Percentiles rank a stretch among this genome's conserved stretches.
Evolutionary conservation across 2,329 filamentous ascomycete species (phyloP).

Genomic region (Diplodia mutila): DNA sequence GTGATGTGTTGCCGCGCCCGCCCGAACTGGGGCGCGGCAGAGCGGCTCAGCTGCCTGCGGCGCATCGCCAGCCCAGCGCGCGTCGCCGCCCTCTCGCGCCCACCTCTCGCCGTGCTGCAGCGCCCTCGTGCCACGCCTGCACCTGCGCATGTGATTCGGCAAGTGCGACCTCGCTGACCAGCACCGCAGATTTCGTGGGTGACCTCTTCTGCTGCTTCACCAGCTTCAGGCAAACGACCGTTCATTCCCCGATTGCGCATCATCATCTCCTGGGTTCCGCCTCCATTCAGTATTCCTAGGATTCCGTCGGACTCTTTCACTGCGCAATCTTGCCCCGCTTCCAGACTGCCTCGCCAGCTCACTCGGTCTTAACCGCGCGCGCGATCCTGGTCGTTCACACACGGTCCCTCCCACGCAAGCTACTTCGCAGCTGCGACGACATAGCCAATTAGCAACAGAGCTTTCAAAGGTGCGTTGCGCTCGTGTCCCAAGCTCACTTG

Average conservation of each 20-base stretch:
- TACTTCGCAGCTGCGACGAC: conserved; percentile 2
- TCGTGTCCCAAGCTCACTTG: conserved; percentile 27
- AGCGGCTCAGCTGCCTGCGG: conserved; percentile 10
- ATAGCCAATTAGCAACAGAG: conserved; percentile 20
- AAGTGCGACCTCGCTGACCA: conserved; percentile 34
- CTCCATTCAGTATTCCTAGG: conserved; percentile 30
- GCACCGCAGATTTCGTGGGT: conserved; percentile 37
- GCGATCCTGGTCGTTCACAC: conserved; percentile 27
- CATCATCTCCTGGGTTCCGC: conserved; percentile 34
- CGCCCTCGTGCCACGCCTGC: conserved; percentile 35
- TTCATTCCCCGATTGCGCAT: conserved; percentile 39
- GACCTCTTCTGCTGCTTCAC: conserved; percentile 33
- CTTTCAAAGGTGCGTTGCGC: conserved; percentile 27
- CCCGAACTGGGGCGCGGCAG: not conserved
- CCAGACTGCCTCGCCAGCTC: conserved; percentile 25
- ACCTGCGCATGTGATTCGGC: conserved; percentile 37
- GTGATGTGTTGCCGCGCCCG: conserved; percentile 1
- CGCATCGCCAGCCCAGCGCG: conserved; percentile 20
- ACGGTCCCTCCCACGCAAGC: conserved; percentile 11
- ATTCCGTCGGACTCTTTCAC: conserved; percentile 13
- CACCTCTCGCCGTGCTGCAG: not conserved
- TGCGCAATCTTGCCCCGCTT: conserved; percentile 35
- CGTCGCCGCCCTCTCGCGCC: conserved; percentile 1
- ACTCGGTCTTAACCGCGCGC: conserved; percentile 32
- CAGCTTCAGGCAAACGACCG: conserved; percentile 35